phyloP scores from a whole-genome alignment of 345 rosid species.

The Nephelium lappaceum region DNA sequence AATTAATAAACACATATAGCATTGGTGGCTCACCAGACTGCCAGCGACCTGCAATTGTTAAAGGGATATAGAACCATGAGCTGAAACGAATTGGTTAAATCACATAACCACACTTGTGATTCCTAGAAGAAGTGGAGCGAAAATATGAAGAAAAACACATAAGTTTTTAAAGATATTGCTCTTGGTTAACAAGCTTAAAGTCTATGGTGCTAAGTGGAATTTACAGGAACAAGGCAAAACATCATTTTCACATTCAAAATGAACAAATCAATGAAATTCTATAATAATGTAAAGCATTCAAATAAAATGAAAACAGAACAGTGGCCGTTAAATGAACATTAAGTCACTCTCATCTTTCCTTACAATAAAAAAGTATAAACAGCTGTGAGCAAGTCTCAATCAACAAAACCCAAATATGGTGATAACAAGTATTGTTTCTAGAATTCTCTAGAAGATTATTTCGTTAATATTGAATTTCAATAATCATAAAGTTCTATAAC shows the following conservation, averaged over 20 bases:
- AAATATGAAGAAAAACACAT: not conserved
- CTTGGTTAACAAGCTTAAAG: not conserved
- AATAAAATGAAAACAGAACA: not conserved
- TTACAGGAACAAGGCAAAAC: not conserved
- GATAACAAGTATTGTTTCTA: not conserved
- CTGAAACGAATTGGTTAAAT: not conserved
- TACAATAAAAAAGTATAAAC: not conserved
- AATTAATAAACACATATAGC: constrained; percentile 77
- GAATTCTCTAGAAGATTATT: not conserved
- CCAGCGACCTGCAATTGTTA: constrained; percentile 68
- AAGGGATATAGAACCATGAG: constrained; percentile 14
- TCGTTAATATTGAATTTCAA: too few species aligned
- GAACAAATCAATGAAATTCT: not conserved
- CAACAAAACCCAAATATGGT: not conserved
- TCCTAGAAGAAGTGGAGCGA: not conserved
- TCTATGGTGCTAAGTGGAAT: not conserved
- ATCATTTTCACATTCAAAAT: not conserved
- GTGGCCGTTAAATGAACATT: not conserved
- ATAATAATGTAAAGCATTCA: not conserved
- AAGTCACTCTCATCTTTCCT: not conserved
- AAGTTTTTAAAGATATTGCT: not conserved
- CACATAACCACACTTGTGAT: not conserved
- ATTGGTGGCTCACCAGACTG: constrained; percentile 75
- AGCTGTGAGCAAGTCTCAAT: not conserved
- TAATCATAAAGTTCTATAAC: not conserved